Evolutionary conservation across 345 rosid species (phyloP), one percentile per base, ranked within the genome.

Genomic region (Nephelium lappaceum): DNA sequence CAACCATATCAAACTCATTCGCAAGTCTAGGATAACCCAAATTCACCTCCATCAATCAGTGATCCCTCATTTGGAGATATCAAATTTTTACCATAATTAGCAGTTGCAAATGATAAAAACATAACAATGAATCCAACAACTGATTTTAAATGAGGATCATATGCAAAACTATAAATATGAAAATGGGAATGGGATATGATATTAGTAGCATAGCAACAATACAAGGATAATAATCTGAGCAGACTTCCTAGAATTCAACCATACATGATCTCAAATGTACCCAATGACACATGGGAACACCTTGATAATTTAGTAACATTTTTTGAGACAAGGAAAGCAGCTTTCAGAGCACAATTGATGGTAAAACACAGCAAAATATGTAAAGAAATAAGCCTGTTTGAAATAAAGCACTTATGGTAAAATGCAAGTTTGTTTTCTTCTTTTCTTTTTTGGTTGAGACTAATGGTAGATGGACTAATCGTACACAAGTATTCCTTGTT

Each of bases 81-180:
- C 24, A 47, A 62, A 49, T 47, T 49, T 75, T 24, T 49, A 47
- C 61, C 5, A 3, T 27, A 64, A 31, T 31, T 62, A 42, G 25
- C 69, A 25, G 41, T 24, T 64, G 67, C 6, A 31, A 45, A n/a
- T 1, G 71, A n/a, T 49, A 27, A 31, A 31, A 47, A 4, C 49
- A 47, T 6, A 36, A 64, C 15, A 74, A 27, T 18, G 15, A 45
- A 18, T 64, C 24, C 61, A 24, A 74, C 24, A 64, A 19, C 62
- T 63, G 49, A 23, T 57, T 75, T 75, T 38, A 47, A 64, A 64
- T 12, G 51, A 38, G 8, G 19, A 73, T 73, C 10, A n/a, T 23
- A 71, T 55, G 27, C 24, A 53, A 31, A 36, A 69, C n/a, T 39
- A 53, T 27, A 8, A 71, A 36, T 25, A 71, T 27, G 74, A 18